Conservation (phyloP, 805 yeast species). For the Saturnispora halmiae region DNA sequence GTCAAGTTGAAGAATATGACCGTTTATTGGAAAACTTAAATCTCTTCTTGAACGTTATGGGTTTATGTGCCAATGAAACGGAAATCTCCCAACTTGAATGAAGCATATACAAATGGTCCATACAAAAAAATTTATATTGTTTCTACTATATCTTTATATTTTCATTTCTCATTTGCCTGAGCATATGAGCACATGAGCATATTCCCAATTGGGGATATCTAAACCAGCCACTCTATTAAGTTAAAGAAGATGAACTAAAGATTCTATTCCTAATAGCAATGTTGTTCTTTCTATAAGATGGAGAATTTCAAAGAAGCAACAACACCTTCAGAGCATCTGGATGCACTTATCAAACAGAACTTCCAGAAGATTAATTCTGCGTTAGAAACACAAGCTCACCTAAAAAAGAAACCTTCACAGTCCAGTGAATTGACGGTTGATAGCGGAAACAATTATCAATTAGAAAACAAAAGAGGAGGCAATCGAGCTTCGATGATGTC, state of each 20-base stretch:
- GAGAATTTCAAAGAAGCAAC: too few relatives aligned
- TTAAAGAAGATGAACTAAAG: too few relatives aligned
- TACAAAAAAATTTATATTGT: too few relatives aligned
- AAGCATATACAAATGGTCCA: too few relatives aligned
- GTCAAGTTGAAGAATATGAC: constrained; percentile 41
- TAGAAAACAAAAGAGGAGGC: constrained; percentile 9
- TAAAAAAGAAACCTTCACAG: background rate
- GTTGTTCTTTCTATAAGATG: too few relatives aligned
- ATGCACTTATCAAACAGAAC: background rate
- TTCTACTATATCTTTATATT: too few relatives aligned
- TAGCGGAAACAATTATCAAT: background rate
- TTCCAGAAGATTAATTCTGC: constrained; percentile 3
- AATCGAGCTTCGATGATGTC: constrained; percentile 28
- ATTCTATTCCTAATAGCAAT: too few relatives aligned
- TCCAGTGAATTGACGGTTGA: constrained; percentile 1
- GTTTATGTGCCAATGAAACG: constrained; percentile 81
- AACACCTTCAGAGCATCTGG: background rate
- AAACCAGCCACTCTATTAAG: constrained; percentile 3
- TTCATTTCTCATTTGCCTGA: background rate
- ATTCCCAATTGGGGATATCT: background rate
- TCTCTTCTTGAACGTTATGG: constrained; percentile 92
- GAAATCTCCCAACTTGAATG: constrained; percentile 66
- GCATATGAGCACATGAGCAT: constrained; percentile 4
- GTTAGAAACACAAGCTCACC: background rate
- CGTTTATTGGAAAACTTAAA: constrained; percentile 66